Evolutionary conservation across 1,284 basidiomycete species (phyloP), one percentile per base, ranked within the genome.

Genomic region (Apiotrichum veenhuisii): DNA sequence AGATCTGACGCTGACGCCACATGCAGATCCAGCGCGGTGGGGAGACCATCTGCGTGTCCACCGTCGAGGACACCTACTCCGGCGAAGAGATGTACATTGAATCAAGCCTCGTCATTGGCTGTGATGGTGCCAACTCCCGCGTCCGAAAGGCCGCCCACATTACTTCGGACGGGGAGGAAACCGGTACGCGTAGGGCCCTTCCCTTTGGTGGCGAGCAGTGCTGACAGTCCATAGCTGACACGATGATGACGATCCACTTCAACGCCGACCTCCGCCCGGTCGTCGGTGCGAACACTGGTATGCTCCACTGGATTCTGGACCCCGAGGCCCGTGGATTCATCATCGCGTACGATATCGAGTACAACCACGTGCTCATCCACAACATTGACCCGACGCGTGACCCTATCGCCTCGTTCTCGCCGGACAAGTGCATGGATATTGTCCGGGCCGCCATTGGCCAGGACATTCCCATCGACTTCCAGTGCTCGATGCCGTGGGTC

Each of bases 261-360:
- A 55, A 53, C 20, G 64, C 62, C n/a, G 53, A 66, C 36, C 44
- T 66, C 2, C 60, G 63, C 23, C 57, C 59, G 3, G 61, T 65
- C 33, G 65, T 67, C 11, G 57, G 61, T 37, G 55, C 60, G 20
- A 54, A 61, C 18, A 59, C 57, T 17, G 65, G 58, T 14, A 67
- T 67, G 61, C 57, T 67, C 18, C 61, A 65, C 51, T 67, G 65
- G 65, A 64, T 67, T 27, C 59, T 67, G 30, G 62, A 67, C 54
- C 65, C 65, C 3, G 58, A 50, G 12, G 65, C 60, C 8, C 57
- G 62, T 23, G 65, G 65, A 8, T 61, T 67, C 46, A 63, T 67
- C 54, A 65, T 67, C 51, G 57, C 58, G 3, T 65, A 67, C 53
- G 65, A 67, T 49, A 58, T 67, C 15, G 58, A 57, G 27, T 59